Percentiles rank a stretch among this genome's conserved stretches.
Conservation (phyloP, 176 grass and related monocot genomes). For the Typha latifolia region DNA sequence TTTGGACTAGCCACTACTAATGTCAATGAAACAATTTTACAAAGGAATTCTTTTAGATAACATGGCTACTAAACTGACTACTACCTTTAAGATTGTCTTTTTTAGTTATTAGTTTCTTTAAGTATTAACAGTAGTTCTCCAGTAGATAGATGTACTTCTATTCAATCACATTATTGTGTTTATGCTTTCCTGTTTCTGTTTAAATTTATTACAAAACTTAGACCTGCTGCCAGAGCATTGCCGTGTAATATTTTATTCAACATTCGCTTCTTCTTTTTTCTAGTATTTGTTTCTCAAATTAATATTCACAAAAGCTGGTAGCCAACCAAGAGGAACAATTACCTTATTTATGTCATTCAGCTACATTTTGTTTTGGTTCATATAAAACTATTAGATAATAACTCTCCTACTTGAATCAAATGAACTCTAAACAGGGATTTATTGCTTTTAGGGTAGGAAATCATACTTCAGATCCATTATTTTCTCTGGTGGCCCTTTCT, state of each 20-base stretch:
- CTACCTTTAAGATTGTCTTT: neutral
- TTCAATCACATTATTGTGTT: neutral
- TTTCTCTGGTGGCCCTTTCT: no score
- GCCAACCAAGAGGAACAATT: no score
- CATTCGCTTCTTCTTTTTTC: conserved; percentile 12
- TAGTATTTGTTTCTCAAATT: conserved; percentile 26
- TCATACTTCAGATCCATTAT: no score
- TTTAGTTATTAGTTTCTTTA: neutral
- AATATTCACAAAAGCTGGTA: conserved; percentile 8
- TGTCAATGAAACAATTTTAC: no score
- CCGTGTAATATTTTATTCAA: neutral
- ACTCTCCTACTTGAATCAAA: neutral
- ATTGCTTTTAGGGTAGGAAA: neutral
- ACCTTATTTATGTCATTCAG: no score
- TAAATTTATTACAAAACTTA: neutral
- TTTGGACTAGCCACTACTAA: no score
- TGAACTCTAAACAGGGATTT: neutral
- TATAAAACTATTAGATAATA: no score
- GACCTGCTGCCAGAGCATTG: neutral
- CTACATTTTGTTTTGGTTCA: no score
- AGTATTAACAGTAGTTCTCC: neutral
- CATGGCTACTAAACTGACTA: no score
- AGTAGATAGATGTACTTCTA: neutral
- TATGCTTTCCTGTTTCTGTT: neutral
- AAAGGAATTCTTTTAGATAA: no score